Base-by-base conservation (phyloP, 2,329 filamentous ascomycete species). In the Ophiognomonia clavigignenti-juglandacearum region DNA sequence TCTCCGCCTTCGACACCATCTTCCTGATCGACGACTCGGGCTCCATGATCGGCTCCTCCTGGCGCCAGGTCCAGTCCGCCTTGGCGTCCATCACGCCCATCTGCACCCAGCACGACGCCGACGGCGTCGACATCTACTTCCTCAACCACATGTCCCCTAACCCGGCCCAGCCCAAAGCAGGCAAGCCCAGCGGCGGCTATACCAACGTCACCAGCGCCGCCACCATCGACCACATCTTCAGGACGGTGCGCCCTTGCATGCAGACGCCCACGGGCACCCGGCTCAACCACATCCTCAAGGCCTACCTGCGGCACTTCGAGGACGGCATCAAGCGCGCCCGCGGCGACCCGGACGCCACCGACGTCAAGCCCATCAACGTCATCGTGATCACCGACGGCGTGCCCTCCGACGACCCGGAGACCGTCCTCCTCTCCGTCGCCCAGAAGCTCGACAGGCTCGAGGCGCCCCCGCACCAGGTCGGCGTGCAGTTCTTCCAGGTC, bases 401-500 rank as follows among this genome's bases (percentile, higher is more conserved):
- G 34, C 83, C 93, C 1, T 82, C 75, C 1, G 90, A 96, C 61
- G 88, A 95, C 54, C 82, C 86, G 0, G 86, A 91, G 63, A 73
- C 72, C 7, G 73, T 83, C 22, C 81, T 97, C 39, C 70, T 88
- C 34, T 64, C 67, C 4, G 73, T 79, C 1, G 92, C 90, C 0
- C 75, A 75, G 63, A 82, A 80, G 59, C 77, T 97, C 26, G 85
- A 93, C 59, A 66, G 66, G 43, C 63, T 86, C 7, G 75, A 83
- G 8, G 89, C 89, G 0, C 81, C 85, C 4, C 75, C 83, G 1
- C 86, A 86, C 73, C 93, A 97, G 69, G 73, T 96, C 8, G 92
- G 92, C 27, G 81, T 97, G 47, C 92, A 97, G 64, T 97, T 97
- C 71, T 95, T 97, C 72, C 92, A 96, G 67, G 86, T 97, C 37